Percentiles rank a stretch among this genome's conserved stretches.
phyloP scores from a whole-genome alignment of 106 monocot genomes.

The Dioscorea zingiberensis region DNA sequence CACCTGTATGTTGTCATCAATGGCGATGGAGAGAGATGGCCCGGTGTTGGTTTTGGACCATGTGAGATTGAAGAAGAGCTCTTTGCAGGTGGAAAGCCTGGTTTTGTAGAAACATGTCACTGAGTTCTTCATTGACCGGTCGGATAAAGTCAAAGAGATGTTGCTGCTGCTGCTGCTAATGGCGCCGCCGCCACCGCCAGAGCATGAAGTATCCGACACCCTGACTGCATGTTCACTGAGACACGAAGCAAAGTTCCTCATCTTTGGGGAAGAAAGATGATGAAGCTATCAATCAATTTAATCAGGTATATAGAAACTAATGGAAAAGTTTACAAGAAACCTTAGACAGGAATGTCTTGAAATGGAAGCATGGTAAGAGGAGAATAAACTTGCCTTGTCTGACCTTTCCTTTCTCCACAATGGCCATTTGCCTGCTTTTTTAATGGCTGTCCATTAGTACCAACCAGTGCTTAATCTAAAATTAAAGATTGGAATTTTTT shows the following conservation, averaged over 20 bases:
- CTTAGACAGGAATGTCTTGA: neutral
- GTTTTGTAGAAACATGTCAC: constrained; percentile 48
- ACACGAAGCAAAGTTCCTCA: constrained; percentile 66
- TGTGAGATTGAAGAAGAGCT: constrained; percentile 45
- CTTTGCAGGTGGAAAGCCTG: constrained; percentile 29
- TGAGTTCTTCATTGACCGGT: constrained; percentile 16
- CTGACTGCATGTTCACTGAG: constrained; percentile 64
- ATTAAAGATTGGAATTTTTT: too few relatives aligned
- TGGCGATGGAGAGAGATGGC: constrained; percentile 37
- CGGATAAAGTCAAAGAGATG: neutral
- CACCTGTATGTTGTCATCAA: constrained; percentile 26
- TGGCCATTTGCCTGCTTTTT: too few relatives aligned
- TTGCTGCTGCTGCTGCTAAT: too few relatives aligned
- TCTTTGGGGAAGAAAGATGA: constrained; percentile 11
- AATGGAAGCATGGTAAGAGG: neutral
- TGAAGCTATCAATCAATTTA: neutral
- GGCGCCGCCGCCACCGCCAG: constrained; percentile 18
- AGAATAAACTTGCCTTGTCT: too few relatives aligned
- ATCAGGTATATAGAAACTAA: neutral
- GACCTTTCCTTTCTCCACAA: too few relatives aligned
- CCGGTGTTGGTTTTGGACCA: constrained; percentile 47
- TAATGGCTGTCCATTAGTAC: too few relatives aligned
- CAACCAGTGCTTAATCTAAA: too few relatives aligned
- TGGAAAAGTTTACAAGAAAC: too few relatives aligned
- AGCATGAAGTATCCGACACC: constrained; percentile 53